Evolutionary conservation across 495 filamentous ascomycete species (phyloP).

Genomic region (Penicilliopsis zonata): DNA sequence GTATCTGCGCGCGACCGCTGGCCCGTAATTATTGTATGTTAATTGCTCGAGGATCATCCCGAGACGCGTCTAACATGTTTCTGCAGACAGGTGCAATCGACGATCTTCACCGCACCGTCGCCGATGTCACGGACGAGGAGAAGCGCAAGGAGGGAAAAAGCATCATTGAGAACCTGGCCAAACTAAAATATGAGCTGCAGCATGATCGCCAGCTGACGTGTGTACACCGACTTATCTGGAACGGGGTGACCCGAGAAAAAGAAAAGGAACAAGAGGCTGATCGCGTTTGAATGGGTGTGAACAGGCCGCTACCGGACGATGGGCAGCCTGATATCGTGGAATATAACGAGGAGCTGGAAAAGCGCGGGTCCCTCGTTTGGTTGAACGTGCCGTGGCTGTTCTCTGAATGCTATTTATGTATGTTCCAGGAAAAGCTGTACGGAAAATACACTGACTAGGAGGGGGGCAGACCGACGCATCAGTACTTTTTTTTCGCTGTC

Average conservation of each 20-base stretch:
- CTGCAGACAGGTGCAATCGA: conserved; percentile 85
- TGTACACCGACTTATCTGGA: conserved; percentile 12
- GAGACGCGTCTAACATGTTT: neutral
- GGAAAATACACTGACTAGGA: conserved; percentile 7
- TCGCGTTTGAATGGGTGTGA: neutral
- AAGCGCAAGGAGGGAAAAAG: conserved; percentile 71
- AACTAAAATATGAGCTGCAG: conserved; percentile 90
- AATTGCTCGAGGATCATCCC: neutral
- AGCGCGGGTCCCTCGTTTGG: conserved; percentile 67
- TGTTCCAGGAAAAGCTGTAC: conserved; percentile 23
- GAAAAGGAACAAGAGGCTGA: neutral
- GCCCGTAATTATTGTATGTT: conserved; percentile 79
- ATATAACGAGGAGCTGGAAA: conserved; percentile 79
- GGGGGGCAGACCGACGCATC: conserved; percentile 49
- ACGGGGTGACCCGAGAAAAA: neutral
- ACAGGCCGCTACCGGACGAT: conserved; percentile 72
- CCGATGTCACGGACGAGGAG: conserved; percentile 36
- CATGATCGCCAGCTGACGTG: conserved; percentile 78
- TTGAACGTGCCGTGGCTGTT: conserved; percentile 78
- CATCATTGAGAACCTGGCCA: conserved; percentile 68
- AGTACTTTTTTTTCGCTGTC: conserved; percentile 65
- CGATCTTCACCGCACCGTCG: conserved; percentile 70
- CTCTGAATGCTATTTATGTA: conserved; percentile 90
- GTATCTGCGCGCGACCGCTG: conserved; percentile 73
- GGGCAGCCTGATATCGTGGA: conserved; percentile 61